phyloP scores from a whole-genome alignment of 441 rosid species.

The Eruca vesicaria region DNA sequence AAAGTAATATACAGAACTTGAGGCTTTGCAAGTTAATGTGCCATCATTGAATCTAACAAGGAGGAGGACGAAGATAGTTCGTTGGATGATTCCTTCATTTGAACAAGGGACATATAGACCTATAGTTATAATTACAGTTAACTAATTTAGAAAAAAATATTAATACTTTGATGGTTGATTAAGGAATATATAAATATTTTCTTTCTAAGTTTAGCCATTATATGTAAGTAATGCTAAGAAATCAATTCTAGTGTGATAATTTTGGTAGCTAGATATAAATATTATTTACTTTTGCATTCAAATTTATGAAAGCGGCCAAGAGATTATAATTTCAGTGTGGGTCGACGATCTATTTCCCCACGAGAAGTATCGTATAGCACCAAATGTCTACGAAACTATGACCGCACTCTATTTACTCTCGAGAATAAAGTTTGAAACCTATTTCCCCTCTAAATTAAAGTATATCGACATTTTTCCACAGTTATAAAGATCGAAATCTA shows the following conservation, averaged over 20 bases:
- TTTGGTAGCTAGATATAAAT: background rate
- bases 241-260: background rate
- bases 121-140: slow-evolving; percentile 6
- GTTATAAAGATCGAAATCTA: too few relatives aligned
- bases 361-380: too few relatives aligned
- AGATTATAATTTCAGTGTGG: too few relatives aligned
- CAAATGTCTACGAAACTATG: too few relatives aligned
- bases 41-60: slow-evolving; percentile 20
- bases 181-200: background rate
- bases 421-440: too few relatives aligned
- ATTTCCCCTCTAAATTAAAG: too few relatives aligned
- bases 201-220: slow-evolving; percentile 8
- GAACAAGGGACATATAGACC: slow-evolving; percentile 10
- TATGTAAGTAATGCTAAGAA: background rate
- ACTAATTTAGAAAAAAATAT: background rate
- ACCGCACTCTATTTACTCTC: too few relatives aligned
- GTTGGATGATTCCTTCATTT: slow-evolving; percentile 14
- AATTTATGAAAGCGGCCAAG: background rate
- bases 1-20: background rate
- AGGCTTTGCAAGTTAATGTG: background rate
- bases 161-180: background rate
- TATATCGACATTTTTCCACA: too few relatives aligned
- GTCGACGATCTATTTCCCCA: too few relatives aligned
- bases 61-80: slow-evolving; percentile 2
- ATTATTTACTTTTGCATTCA: background rate